Base-by-base conservation (phyloP, 345 rosid genomes). In the Corchorus olitorius region DNA sequence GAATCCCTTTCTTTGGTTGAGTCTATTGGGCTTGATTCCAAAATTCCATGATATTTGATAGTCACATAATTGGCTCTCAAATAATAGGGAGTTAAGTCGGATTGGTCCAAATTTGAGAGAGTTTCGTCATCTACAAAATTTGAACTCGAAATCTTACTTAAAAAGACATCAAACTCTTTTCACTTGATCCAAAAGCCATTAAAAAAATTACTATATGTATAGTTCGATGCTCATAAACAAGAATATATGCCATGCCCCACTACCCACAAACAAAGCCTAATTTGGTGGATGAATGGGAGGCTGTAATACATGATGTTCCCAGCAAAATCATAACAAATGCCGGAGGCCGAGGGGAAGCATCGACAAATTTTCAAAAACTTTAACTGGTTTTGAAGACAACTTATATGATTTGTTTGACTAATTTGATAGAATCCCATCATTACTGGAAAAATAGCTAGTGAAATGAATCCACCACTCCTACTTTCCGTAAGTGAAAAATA, bases 361-460 rank as follows among this genome's bases (percentile, higher is more conserved):
- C 5, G 46, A 63, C 48, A 35, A 64, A 9, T 16, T 35, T 54
- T 70, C 74, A 70, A 70, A 39, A 27, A 70, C 2, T 11, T n/a
- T 0, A 53, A 68, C 2, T 8, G 39, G 55, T 4, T 16, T 54
- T n/a, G 8, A 52, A 53, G 9, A 53, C 62, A 37, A 54, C 34
- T n/a, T 55, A 8, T 10, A 71, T 54, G 34, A 54, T 71, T 54
- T 71, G 64, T 20, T 71, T 55, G 49, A 55, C 50, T 16, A 35
- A 15, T 70, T 16, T 34, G 10, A 49, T 53, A 34, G 35, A 35
- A 37, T 34, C 33, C 34, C 49, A 70, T 37, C 17, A 39, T 39
- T 54, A 37, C 17, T 1, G 35, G 45, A 10, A 37, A 63, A n/a
- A n/a, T n/a, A n/a, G n/a, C n/a, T 43, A 65, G 27, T 39, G 43